Percentiles rank a stretch among this genome's conserved stretches.
Conservation (phyloP, 1,284 basidiomycete species). For the Vanrija sp. region DNA sequence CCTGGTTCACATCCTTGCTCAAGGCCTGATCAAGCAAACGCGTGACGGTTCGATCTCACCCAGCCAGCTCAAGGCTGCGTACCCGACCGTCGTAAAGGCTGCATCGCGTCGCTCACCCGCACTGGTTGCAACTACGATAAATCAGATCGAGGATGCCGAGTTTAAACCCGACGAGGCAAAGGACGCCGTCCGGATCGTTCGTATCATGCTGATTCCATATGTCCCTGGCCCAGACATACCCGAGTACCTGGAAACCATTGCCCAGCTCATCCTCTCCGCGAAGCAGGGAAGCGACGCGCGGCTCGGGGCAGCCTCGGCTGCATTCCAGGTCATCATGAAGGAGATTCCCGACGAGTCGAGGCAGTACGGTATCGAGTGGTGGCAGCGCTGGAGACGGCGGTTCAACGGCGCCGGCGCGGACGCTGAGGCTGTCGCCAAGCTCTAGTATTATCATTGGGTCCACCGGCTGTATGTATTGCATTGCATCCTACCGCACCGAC, state of each 20-base stretch:
- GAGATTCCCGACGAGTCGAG: constrained; percentile 32
- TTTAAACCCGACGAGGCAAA: constrained; percentile 10
- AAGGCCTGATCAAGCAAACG: constrained; percentile 25
- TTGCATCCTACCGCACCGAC: not conserved
- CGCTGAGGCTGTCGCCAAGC: not conserved
- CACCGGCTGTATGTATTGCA: not conserved
- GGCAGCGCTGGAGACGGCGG: constrained; percentile 24
- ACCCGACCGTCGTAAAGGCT: constrained; percentile 19
- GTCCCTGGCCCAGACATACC: constrained; percentile 14
- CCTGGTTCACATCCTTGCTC: constrained; percentile 20
- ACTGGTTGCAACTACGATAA: constrained; percentile 10
- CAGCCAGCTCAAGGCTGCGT: constrained; percentile 30
- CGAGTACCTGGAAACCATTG: constrained; percentile 26
- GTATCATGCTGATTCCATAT: constrained; percentile 18
- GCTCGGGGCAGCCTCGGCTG: constrained; percentile 18
- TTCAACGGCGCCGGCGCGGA: constrained; percentile 10
- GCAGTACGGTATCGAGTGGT: constrained; percentile 35
- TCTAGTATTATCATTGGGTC: not conserved
- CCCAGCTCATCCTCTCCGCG: constrained; percentile 13
- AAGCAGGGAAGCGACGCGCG: constrained; percentile 19
- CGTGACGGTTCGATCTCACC: constrained; percentile 18
- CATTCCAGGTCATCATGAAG: constrained; percentile 31
- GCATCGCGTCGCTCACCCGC: constrained; percentile 15
- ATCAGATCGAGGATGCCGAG: constrained; percentile 1
- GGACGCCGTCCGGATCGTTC: constrained; percentile 14